Evolutionary conservation across 805 yeast genomes (phyloP).

Genomic region (Cyberlindnera xylosilytica): DNA sequence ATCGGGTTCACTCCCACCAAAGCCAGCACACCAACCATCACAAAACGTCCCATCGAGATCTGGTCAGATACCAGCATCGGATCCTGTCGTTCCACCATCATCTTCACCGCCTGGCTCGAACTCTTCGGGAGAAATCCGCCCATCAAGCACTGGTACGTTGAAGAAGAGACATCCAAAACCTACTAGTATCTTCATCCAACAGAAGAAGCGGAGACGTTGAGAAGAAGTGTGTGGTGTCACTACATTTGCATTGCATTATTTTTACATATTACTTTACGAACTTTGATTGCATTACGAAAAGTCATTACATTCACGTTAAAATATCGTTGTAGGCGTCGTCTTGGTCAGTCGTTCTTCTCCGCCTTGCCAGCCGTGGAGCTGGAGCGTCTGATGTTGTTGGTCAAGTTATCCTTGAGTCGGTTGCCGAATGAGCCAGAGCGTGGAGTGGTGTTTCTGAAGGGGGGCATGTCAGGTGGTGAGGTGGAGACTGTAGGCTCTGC

Average conservation of each 20-base stretch:
- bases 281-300: background rate
- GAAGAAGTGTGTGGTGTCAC: background rate
- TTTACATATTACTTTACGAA: background rate
- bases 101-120: no score
- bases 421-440: conserved; percentile 8
- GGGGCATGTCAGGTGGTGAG: no score
- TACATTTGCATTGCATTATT: background rate
- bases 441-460: no score
- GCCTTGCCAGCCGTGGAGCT: conserved; percentile 1
- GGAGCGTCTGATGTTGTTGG: background rate
- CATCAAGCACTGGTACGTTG: conserved; percentile 6
- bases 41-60: background rate
- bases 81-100: no score
- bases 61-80: background rate
- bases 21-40: background rate
- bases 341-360: conserved; percentile 11
- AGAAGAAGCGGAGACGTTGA: conserved; percentile 7
- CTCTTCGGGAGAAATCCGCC: conserved; percentile 4
- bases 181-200: conserved; percentile 10
- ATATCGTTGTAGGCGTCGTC: background rate
- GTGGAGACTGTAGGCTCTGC: conserved; percentile 9
- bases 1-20: background rate
- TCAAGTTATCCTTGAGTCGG: conserved; percentile 15
- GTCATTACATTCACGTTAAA: background rate
- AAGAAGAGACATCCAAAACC: conserved; percentile 11